phyloP scores from a whole-genome alignment of 805 yeast species.

The Candida sonorensis region DNA sequence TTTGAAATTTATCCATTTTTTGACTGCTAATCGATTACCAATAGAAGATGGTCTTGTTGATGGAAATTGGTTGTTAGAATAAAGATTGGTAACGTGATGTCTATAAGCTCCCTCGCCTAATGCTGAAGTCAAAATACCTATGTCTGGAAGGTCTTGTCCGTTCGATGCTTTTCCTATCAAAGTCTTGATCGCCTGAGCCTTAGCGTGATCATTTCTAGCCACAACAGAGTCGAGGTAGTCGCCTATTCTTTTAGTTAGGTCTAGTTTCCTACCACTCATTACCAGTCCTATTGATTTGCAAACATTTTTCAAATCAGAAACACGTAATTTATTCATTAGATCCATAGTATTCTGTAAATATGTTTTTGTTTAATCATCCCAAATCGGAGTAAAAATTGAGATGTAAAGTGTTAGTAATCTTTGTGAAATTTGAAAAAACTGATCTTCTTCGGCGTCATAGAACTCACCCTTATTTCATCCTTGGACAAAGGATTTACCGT shows the following conservation, averaged over 20 bases:
- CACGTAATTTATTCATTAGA: slow-evolving; percentile 33
- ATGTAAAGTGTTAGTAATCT: too few relatives aligned
- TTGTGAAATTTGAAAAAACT: too few relatives aligned
- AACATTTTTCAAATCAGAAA: slow-evolving; percentile 45
- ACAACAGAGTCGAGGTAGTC: slow-evolving; percentile 38
- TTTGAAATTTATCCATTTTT: slow-evolving; percentile 37
- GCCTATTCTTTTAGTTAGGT: slow-evolving; percentile 47
- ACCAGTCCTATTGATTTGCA: slow-evolving; percentile 44
- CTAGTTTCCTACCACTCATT: slow-evolving; percentile 54
- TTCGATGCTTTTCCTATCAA: slow-evolving; percentile 32
- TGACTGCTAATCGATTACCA: too few relatives aligned
- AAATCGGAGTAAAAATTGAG: too few relatives aligned
- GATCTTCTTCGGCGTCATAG: too few relatives aligned
- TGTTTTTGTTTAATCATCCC: too few relatives aligned
- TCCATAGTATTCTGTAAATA: slow-evolving; percentile 21
- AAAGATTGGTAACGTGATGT: slow-evolving; percentile 19
- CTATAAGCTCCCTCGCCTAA: slow-evolving; percentile 13
- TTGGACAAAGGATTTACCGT: too few relatives aligned
- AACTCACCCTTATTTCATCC: too few relatives aligned
- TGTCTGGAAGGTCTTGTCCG: slow-evolving; percentile 32
- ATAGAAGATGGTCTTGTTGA: too few relatives aligned
- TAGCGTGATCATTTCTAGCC: slow-evolving; percentile 30
- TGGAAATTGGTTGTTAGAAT: slow-evolving; percentile 3
- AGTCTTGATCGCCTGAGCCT: slow-evolving; percentile 38
- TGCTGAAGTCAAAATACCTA: slow-evolving; percentile 21